Conservation (phyloP, 2,329 filamentous ascomycete species). For the Acarospora socialis region DNA sequence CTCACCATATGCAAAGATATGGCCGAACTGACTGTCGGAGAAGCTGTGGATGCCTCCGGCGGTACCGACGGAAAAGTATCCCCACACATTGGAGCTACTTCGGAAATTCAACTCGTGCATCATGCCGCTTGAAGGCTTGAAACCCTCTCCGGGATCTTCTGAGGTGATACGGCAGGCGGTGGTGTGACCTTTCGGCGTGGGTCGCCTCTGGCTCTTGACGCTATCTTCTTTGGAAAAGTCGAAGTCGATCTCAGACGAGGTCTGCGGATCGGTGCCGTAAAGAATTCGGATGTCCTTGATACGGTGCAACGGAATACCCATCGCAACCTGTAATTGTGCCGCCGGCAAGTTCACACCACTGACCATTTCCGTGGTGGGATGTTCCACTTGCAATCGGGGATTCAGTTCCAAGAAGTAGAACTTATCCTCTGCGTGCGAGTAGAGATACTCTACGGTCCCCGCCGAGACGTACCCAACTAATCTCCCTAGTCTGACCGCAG, state of each 20-base stretch:
- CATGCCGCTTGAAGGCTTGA: conserved; percentile 97
- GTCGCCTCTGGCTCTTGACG: conserved; percentile 70
- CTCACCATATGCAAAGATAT: conserved; percentile 98
- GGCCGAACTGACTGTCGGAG: conserved; percentile 96
- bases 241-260: conserved; percentile 80
- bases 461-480: conserved; percentile 97
- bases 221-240: conserved; percentile 83
- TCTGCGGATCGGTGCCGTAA: conserved; percentile 88
- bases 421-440: conserved; percentile 94
- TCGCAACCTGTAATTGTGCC: conserved; percentile 94
- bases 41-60: conserved; percentile 97
- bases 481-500: conserved; percentile 81
- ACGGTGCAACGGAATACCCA: conserved; percentile 91
- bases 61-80: conserved; percentile 98
- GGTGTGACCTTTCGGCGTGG: conserved; percentile 88
- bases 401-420: conserved; percentile 99
- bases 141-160: conserved; percentile 95
- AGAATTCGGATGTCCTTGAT: conserved; percentile 92
- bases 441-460: conserved; percentile 96
- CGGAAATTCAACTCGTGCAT: conserved; percentile 99
- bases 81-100: conserved; percentile 97
- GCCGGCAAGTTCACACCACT: conserved; percentile 94
- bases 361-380: conserved; percentile 98
- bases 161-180: conserved; percentile 99
- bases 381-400: conserved; percentile 97